phyloP scores from a whole-genome alignment of 1,284 basidiomycete genomes.

The Apiotrichum porosum region DNA sequence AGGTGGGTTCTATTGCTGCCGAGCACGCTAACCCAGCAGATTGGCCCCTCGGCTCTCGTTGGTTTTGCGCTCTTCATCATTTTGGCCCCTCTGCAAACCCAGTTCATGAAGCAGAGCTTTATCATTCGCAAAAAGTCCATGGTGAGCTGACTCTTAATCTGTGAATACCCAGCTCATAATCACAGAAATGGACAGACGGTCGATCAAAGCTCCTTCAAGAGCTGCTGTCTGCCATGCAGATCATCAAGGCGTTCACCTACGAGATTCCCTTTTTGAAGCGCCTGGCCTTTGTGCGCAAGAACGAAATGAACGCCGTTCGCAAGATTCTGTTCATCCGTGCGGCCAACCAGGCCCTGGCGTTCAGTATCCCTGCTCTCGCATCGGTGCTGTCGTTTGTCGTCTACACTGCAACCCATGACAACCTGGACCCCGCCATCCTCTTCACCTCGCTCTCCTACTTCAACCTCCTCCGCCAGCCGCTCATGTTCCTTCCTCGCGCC shows the following conservation, averaged over 20 bases:
- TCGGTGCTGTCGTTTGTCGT: slow-evolving; percentile 70
- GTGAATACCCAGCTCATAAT: no score
- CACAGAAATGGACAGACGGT: slow-evolving; percentile 67
- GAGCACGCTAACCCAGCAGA: slow-evolving; percentile 44
- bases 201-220: slow-evolving; percentile 77
- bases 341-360: slow-evolving; percentile 51
- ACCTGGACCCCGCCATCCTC: slow-evolving; percentile 54
- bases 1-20: neutral
- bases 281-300: slow-evolving; percentile 55
- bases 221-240: slow-evolving; percentile 63
- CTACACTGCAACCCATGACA: slow-evolving; percentile 56
- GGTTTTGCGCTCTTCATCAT: slow-evolving; percentile 69
- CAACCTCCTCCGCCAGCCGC: slow-evolving; percentile 61
- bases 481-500: slow-evolving; percentile 65
- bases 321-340: slow-evolving; percentile 61
- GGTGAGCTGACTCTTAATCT: slow-evolving; percentile 31
- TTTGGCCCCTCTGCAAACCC: slow-evolving; percentile 64
- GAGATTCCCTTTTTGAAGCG: slow-evolving; percentile 62
- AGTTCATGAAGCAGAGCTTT: slow-evolving; percentile 66
- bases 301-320: slow-evolving; percentile 57
- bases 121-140: slow-evolving; percentile 58
- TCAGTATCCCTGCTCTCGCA: slow-evolving; percentile 55
- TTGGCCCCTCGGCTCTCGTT: slow-evolving; percentile 69
- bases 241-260: slow-evolving; percentile 72
- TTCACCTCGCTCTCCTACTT: slow-evolving; percentile 68